Conservation (phyloP, 768 basidiomycete species). For the Tulasnella sp. region DNA sequence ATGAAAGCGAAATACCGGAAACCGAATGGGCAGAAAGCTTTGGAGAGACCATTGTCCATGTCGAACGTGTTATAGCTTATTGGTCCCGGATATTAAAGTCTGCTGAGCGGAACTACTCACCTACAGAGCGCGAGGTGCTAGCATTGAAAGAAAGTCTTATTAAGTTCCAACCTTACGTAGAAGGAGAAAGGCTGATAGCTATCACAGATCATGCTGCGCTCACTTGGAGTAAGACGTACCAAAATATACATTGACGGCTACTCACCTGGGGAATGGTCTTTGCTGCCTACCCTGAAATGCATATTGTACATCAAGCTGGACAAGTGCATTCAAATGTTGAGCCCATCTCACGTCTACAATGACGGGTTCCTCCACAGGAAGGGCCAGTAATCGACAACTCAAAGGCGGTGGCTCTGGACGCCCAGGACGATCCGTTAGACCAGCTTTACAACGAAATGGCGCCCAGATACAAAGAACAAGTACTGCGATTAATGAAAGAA, state of each 20-base stretch:
- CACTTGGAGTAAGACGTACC: slow-evolving; percentile 29
- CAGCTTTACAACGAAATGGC: no score
- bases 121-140: slow-evolving; percentile 31
- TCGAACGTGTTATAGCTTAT: slow-evolving; percentile 25
- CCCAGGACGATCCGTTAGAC: no score
- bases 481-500: no score
- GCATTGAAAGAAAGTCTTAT: slow-evolving; percentile 30
- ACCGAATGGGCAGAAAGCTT: slow-evolving; percentile 21
- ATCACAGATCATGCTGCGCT: slow-evolving; percentile 24
- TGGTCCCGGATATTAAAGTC: slow-evolving; percentile 25
- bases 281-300: slow-evolving; percentile 27
- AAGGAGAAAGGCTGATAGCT: slow-evolving; percentile 25
- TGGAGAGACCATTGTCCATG: slow-evolving; percentile 26
- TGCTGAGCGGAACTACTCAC: slow-evolving; percentile 28
- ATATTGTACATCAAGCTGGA: slow-evolving; percentile 31
- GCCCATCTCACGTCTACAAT: slow-evolving; percentile 26
- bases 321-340: slow-evolving; percentile 33
- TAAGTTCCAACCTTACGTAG: slow-evolving; percentile 28
- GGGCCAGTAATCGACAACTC: no score
- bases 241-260: slow-evolving; percentile 29
- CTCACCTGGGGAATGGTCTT: slow-evolving; percentile 18
- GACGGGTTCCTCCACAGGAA: slow-evolving; percentile 11
- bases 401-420: no score
- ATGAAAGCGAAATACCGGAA: slow-evolving; percentile 23
- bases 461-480: no score